phyloP scores from a whole-genome alignment of 1,284 basidiomycete genomes.

The Moesziomyces globuligerus region DNA sequence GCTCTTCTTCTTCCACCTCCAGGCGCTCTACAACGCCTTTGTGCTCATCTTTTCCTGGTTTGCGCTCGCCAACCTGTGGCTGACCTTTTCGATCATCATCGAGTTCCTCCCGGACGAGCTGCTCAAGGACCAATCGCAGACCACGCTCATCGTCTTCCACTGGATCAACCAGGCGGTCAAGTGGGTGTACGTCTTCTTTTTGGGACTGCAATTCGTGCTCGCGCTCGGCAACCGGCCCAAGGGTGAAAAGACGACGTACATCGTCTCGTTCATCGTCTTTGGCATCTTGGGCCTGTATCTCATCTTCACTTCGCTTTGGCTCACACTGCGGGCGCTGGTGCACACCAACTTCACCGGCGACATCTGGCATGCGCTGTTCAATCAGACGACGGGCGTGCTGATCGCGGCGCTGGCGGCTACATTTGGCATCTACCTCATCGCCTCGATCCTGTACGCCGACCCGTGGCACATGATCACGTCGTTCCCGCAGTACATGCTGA shows the following conservation, averaged over 20 bases:
- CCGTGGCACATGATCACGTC: slow-evolving; percentile 99
- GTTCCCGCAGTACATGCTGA: slow-evolving; percentile 84
- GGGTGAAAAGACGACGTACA: slow-evolving; percentile 85
- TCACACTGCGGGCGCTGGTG: slow-evolving; percentile 56
- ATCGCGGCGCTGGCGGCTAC: slow-evolving; percentile 64
- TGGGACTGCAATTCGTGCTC: slow-evolving; percentile 90
- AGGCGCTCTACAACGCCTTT: slow-evolving; percentile 89
- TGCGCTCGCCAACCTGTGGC: slow-evolving; percentile 88
- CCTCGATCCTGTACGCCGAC: slow-evolving; percentile 92
- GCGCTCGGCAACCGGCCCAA: slow-evolving; percentile 91
- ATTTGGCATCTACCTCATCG: slow-evolving; percentile 72
- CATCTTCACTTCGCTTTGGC: slow-evolving; percentile 62
- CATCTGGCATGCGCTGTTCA: slow-evolving; percentile 49
- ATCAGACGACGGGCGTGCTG: slow-evolving; percentile 59
- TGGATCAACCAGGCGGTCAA: slow-evolving; percentile 81
- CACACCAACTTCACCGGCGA: slow-evolving; percentile 16
- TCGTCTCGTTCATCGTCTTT: slow-evolving; percentile 78
- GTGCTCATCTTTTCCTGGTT: slow-evolving; percentile 94
- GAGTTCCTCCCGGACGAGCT: slow-evolving; percentile 80
- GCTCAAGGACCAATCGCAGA: slow-evolving; percentile 78
- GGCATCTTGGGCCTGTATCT: slow-evolving; percentile 64
- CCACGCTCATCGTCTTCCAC: slow-evolving; percentile 75
- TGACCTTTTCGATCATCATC: slow-evolving; percentile 96
- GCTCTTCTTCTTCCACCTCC: slow-evolving; percentile 93
- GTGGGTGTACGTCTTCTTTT: slow-evolving; percentile 86